phyloP scores from a whole-genome alignment of 768 basidiomycete species.

The Butyriboletus loyo region DNA sequence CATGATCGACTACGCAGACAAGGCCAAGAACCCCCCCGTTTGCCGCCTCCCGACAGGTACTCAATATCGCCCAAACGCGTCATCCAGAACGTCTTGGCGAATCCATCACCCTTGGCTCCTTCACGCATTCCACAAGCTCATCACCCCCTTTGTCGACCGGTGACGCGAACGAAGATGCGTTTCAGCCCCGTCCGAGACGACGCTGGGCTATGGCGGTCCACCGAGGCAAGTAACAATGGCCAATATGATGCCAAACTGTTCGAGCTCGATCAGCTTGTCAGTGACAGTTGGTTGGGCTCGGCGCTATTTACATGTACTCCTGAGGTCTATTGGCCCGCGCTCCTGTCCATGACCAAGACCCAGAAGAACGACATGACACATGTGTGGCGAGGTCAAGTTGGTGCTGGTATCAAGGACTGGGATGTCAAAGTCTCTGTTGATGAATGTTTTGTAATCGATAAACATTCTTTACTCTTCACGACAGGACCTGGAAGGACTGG shows the following conservation, averaged over 20 bases:
- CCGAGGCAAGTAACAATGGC: slow-evolving; percentile 20
- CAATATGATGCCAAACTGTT: slow-evolving; percentile 43
- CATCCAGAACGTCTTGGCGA: slow-evolving; percentile 84
- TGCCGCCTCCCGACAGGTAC: slow-evolving; percentile 37
- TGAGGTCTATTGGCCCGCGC: slow-evolving; percentile 67
- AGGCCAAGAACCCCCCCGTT: slow-evolving; percentile 57
- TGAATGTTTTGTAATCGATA: too few species aligned
- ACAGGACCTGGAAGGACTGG: background rate
- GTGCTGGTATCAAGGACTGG: slow-evolving; percentile 78
- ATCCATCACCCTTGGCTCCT: slow-evolving; percentile 76
- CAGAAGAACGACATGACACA: slow-evolving; percentile 49
- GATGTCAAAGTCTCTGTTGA: slow-evolving; percentile 70
- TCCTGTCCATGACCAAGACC: slow-evolving; percentile 54
- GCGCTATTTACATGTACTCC: slow-evolving; percentile 71
- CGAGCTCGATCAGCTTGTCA: slow-evolving; percentile 65
- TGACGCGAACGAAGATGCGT: slow-evolving; percentile 70
- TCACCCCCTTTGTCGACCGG: slow-evolving; percentile 78
- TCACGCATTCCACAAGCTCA: slow-evolving; percentile 71
- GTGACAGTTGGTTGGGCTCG: slow-evolving; percentile 66
- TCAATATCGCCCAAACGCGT: slow-evolving; percentile 73
- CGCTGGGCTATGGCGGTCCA: slow-evolving; percentile 28
- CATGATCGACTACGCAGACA: slow-evolving; percentile 77
- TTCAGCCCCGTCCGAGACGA: slow-evolving; percentile 56
- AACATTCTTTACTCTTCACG: too few species aligned
- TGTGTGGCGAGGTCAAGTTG: slow-evolving; percentile 67